A percentile compares a stretch with the other conserved stretches of the same genome.
phyloP scores from a whole-genome alignment of 257 asterid genomes.

The Solanum chiquidenum region DNA sequence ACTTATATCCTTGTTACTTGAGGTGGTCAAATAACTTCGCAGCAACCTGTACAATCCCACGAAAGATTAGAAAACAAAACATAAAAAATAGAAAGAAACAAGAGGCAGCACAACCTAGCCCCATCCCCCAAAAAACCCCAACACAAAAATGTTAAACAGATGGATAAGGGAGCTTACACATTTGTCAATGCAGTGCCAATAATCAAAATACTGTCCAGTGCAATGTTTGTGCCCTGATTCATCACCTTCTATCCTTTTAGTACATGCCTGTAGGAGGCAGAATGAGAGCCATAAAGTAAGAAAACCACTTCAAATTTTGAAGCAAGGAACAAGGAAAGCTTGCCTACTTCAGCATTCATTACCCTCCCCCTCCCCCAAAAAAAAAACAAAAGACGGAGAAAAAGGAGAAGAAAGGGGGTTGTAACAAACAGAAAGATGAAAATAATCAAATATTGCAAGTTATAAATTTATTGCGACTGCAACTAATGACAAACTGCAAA shows the following conservation, averaged over 20 bases:
- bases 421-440: background rate
- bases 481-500: background rate
- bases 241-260: slow-evolving; percentile 40
- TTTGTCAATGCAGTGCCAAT: slow-evolving; percentile 20
- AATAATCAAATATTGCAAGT: background rate
- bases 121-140: background rate
- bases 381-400: no score
- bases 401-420: background rate
- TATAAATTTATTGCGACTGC: background rate
- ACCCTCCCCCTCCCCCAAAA: background rate
- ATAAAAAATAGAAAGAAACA: background rate
- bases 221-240: slow-evolving; percentile 25
- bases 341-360: background rate
- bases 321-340: background rate
- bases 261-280: slow-evolving; percentile 34
- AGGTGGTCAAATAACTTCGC: background rate
- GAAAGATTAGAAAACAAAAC: background rate
- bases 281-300: background rate
- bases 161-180: slow-evolving; percentile 7
- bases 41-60: background rate
- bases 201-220: slow-evolving; percentile 34
- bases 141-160: background rate
- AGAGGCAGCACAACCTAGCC: background rate
- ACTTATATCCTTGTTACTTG: background rate
- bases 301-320: background rate